These are phyloP conservation scores for Venturia oleaginea DNA, from an alignment of 2,329 filamentous ascomycete genomes.

Conservation along the genomic window DNA sequence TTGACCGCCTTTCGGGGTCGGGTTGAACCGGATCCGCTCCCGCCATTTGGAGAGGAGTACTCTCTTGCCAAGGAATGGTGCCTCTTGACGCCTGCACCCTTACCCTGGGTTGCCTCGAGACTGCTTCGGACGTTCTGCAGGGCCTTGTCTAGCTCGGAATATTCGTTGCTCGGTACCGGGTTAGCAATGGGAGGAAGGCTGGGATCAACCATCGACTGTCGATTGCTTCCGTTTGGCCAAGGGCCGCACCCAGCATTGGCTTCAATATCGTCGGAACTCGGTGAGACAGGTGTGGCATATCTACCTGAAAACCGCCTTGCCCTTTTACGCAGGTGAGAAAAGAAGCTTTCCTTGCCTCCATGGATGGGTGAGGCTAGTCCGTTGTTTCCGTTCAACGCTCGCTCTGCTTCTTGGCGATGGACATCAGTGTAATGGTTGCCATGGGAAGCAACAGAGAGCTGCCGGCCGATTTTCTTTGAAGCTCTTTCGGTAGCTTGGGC, in stretches of 20 bases:
- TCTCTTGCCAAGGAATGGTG: slow-evolving; percentile 34
- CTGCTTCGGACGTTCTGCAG: slow-evolving; percentile 52
- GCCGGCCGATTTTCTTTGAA: slow-evolving; percentile 86
- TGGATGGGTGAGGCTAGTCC: slow-evolving; percentile 67
- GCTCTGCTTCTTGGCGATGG: slow-evolving; percentile 84
- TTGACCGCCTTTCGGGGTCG: slow-evolving; percentile 7
- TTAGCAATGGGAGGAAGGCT: slow-evolving; percentile 31
- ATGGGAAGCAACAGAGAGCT: slow-evolving; percentile 84
- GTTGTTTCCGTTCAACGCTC: slow-evolving; percentile 73
- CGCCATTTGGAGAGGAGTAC: slow-evolving; percentile 22
- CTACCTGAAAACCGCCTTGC: slow-evolving; percentile 87
- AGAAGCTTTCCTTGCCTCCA: slow-evolving; percentile 90
- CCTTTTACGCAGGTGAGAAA: slow-evolving; percentile 90
- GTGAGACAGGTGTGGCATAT: slow-evolving; percentile 72
- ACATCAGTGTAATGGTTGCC: slow-evolving; percentile 88
- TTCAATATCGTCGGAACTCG: slow-evolving; percentile 77
- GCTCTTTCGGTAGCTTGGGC: slow-evolving; percentile 59
- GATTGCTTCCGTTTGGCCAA: slow-evolving; percentile 62
- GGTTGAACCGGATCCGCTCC: background rate
- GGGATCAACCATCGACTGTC: slow-evolving; percentile 75
- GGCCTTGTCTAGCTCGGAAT: slow-evolving; percentile 52
- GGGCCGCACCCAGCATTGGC: slow-evolving; percentile 86
- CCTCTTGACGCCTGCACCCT: slow-evolving; percentile 36
- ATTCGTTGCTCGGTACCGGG: slow-evolving; percentile 37
- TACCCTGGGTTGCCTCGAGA: slow-evolving; percentile 36